These are phyloP conservation scores for Colletotrichum lini DNA, from an alignment of 2,329 filamentous ascomycete species.

Conservation along the genomic window DNA sequence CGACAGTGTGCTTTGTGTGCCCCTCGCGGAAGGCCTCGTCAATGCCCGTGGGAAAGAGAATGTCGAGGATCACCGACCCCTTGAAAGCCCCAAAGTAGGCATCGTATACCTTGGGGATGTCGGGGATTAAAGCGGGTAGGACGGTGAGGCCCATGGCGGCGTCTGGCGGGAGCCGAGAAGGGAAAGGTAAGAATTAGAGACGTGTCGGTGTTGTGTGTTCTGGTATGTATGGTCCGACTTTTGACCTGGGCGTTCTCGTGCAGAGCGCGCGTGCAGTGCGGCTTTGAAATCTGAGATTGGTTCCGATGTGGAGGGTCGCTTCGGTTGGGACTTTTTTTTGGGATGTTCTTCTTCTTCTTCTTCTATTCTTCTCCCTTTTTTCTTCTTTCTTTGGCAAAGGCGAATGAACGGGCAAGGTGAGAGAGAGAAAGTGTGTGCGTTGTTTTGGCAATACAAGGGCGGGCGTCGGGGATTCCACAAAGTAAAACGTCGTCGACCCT, in stretches of 20 bases:
- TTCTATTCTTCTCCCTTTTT: too few relatives aligned
- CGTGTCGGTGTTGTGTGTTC: not conserved
- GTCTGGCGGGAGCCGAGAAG: constrained; percentile 21
- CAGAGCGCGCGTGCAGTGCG: not conserved
- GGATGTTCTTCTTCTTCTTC: too few relatives aligned
- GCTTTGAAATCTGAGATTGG: not conserved
- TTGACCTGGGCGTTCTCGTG: not conserved
- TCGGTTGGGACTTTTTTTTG: constrained; percentile 8
- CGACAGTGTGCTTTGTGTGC: constrained; percentile 58
- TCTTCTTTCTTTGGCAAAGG: too few relatives aligned
- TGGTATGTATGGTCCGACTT: constrained; percentile 8
- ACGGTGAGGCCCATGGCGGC: constrained; percentile 56
- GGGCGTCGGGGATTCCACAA: constrained; percentile 14
- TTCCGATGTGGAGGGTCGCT: constrained; percentile 31
- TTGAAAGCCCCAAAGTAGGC: constrained; percentile 63
- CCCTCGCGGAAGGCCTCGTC: constrained; percentile 57
- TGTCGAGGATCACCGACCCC: constrained; percentile 56
- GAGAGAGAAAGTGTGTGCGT: not conserved
- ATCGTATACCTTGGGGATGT: constrained; percentile 62
- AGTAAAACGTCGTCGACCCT: constrained; percentile 10
- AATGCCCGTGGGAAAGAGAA: constrained; percentile 58
- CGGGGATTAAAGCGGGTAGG: constrained; percentile 61
- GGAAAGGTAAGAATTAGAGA: constrained; percentile 8
- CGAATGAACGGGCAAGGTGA: too few relatives aligned
- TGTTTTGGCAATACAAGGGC: not conserved